These are phyloP conservation scores for Candida frijolesensis DNA, from an alignment of 1,139 yeast genomes.

Conservation along the genomic window DNA sequence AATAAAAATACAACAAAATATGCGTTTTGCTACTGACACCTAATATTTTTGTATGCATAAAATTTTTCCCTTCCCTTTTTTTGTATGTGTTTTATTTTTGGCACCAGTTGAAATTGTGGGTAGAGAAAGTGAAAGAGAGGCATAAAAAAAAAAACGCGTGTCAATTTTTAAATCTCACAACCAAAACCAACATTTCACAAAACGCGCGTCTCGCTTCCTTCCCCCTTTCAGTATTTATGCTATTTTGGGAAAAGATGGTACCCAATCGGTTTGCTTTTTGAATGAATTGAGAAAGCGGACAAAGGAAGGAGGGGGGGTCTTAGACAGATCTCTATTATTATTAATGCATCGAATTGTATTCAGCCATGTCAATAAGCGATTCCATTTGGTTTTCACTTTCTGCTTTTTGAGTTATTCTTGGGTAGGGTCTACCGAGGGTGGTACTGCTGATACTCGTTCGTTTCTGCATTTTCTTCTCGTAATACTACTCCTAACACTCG, in stretches of 20 bases:
- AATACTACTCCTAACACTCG: too few relatives aligned
- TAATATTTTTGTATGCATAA: not conserved
- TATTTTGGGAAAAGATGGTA: not conserved
- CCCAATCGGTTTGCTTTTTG: not conserved
- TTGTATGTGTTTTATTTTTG: not conserved
- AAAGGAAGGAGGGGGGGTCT: too few relatives aligned
- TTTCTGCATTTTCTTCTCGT: too few relatives aligned
- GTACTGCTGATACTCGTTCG: too few relatives aligned
- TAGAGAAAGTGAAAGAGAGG: not conserved
- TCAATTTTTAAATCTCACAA: conserved; percentile 1
- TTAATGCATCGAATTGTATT: not conserved
- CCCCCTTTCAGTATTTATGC: conserved; percentile 7
- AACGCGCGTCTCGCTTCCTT: not conserved
- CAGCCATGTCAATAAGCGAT: too few relatives aligned
- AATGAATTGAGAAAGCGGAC: not conserved
- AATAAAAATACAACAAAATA: not conserved
- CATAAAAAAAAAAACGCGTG: conserved; percentile 5
- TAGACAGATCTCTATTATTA: too few relatives aligned
- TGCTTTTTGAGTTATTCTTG: not conserved
- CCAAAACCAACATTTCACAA: not conserved
- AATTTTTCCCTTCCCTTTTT: too few relatives aligned
- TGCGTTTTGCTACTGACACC: not conserved
- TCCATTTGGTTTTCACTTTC: too few relatives aligned
- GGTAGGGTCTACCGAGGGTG: not conserved
- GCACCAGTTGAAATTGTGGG: not conserved